Percentiles rank a stretch among this genome's conserved stretches.
phyloP scores from a whole-genome alignment of 257 asterid species.

The Plantago major region DNA sequence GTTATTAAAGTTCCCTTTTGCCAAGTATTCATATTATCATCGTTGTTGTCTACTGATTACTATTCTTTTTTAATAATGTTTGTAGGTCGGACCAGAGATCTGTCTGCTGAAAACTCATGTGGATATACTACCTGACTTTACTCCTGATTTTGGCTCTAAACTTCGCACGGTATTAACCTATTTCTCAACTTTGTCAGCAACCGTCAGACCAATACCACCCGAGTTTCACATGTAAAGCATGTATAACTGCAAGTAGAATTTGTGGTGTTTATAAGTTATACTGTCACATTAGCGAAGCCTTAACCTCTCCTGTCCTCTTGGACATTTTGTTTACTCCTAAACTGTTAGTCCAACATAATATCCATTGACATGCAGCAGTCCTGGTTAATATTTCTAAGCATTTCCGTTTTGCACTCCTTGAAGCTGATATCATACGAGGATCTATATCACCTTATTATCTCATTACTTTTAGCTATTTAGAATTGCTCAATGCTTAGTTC shows the following conservation, averaged over 20 bases:
- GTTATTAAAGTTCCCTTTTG: neutral
- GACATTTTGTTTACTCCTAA: neutral
- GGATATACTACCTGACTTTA: slow-evolving; percentile 90
- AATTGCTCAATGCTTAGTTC: no score
- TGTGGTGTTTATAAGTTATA: neutral
- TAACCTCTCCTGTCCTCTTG: neutral
- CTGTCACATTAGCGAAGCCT: neutral
- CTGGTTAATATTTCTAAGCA: neutral
- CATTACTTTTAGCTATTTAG: no score
- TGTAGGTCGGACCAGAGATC: slow-evolving; percentile 98
- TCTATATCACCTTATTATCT: neutral
- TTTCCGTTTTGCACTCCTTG: neutral
- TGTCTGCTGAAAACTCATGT: slow-evolving; percentile 97
- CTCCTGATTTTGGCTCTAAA: slow-evolving; percentile 84
- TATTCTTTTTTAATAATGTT: slow-evolving; percentile 12
- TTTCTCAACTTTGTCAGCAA: neutral
- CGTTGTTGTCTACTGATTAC: slow-evolving; percentile 18
- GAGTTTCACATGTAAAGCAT: neutral
- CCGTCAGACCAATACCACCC: neutral
- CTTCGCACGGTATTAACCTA: slow-evolving; percentile 65
- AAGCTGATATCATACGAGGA: neutral
- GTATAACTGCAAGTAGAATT: neutral
- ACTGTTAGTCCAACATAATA: neutral
- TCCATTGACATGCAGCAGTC: neutral
- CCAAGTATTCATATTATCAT: neutral